A percentile compares a stretch with the other conserved stretches of the same genome.
phyloP scores from a whole-genome alignment of 2,329 filamentous ascomycete species.

The Fusarium sp. region DNA sequence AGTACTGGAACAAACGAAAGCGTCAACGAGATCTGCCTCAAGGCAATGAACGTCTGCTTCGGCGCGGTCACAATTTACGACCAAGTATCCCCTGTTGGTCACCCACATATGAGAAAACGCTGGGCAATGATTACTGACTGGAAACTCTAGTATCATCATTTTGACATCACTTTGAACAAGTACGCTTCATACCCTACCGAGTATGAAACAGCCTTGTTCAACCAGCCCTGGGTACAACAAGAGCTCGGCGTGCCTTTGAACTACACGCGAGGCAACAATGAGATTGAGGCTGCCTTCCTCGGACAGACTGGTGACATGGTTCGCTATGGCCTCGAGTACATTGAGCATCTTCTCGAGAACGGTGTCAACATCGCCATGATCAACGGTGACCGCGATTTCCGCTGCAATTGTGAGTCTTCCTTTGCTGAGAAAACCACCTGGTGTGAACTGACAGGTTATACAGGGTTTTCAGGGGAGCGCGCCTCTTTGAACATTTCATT shows the following conservation, averaged over 20 bases:
- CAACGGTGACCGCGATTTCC: constrained; percentile 70
- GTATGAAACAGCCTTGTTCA: constrained; percentile 70
- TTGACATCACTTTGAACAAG: constrained; percentile 66
- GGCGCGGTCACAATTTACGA: background rate
- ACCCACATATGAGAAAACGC: background rate
- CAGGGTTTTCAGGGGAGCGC: constrained; percentile 69
- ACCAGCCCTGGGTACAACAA: constrained; percentile 64
- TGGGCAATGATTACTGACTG: background rate
- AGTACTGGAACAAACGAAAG: constrained; percentile 50
- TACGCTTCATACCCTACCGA: constrained; percentile 68
- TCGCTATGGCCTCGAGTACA: constrained; percentile 46
- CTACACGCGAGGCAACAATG: constrained; percentile 54
- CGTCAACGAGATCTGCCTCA: constrained; percentile 59
- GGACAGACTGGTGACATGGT: constrained; percentile 69
- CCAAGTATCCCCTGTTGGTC: background rate
- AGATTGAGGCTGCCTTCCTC: constrained; percentile 61
- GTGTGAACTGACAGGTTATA: background rate
- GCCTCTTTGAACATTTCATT: constrained; percentile 70
- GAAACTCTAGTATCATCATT: constrained; percentile 60
- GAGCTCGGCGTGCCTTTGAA: constrained; percentile 70
- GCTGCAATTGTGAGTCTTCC: constrained; percentile 64
- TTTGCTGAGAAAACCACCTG: too few species aligned
- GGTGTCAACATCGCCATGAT: constrained; percentile 75
- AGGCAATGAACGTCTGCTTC: constrained; percentile 52
- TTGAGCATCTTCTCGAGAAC: constrained; percentile 66